phyloP scores from a whole-genome alignment of 805 yeast genomes.

The Wickerhamomyces pijperi region DNA sequence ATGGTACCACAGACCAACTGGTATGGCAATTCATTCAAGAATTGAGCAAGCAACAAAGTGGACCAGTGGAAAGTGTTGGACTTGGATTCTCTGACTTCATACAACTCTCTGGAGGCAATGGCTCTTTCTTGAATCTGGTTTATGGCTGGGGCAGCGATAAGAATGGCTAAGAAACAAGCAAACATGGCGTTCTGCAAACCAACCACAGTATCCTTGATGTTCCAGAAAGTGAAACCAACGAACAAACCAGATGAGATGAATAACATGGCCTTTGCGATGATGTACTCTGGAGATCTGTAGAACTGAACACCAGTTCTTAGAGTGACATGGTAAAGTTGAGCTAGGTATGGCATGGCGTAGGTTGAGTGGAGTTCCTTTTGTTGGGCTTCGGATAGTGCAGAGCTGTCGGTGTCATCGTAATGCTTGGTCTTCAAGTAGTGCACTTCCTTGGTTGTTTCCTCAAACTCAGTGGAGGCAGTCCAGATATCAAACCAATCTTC shows the following conservation, averaged over 20 bases:
- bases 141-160: constrained; percentile 42
- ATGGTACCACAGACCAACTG: constrained; percentile 35
- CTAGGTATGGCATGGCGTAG: constrained; percentile 28
- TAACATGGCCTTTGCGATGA: constrained; percentile 45
- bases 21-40: constrained; percentile 49
- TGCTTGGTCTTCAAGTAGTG: constrained; percentile 16
- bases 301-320: constrained; percentile 30
- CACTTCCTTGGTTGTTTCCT: constrained; percentile 19
- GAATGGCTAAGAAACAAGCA: constrained; percentile 46
- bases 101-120: constrained; percentile 45
- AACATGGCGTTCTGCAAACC: constrained; percentile 55
- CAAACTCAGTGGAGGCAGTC: constrained; percentile 22
- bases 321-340: constrained; percentile 30
- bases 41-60: constrained; percentile 40
- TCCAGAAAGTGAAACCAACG: constrained; percentile 64
- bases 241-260: constrained; percentile 45
- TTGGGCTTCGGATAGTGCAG: neutral
- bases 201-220: constrained; percentile 36
- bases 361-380: constrained; percentile 3
- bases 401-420: neutral
- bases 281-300: constrained; percentile 52
- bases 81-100: constrained; percentile 57
- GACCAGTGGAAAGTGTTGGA: constrained; percentile 70
- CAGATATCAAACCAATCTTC: neutral
- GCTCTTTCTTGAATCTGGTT: constrained; percentile 56